Evolutionary conservation across 345 rosid genomes (phyloP).

Genomic region (Litchi chinensis): DNA sequence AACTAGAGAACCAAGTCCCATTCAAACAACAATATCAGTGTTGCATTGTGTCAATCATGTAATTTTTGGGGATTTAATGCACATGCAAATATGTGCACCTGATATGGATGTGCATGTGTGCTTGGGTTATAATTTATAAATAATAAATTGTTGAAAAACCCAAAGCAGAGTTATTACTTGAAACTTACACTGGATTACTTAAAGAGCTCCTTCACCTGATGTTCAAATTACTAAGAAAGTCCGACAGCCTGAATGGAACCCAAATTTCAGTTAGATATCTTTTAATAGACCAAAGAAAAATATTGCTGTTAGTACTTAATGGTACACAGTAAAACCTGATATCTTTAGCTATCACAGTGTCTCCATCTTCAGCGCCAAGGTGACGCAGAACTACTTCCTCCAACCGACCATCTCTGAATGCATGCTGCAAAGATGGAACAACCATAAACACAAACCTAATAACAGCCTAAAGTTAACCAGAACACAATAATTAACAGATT

Average conservation of each 20-base stretch:
- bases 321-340: constrained; percentile 37
- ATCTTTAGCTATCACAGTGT: constrained; percentile 55
- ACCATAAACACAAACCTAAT: constrained; percentile 8
- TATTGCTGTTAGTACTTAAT: background rate
- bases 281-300: background rate
- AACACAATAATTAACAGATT: background rate
- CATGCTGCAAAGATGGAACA: constrained; percentile 48
- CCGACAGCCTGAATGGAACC: constrained; percentile 63
- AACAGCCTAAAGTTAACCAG: background rate
- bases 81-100: background rate
- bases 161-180: background rate
- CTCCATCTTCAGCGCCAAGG: constrained; percentile 62
- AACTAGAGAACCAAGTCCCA: background rate
- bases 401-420: constrained; percentile 51
- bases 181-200: constrained; percentile 23
- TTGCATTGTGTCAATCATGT: background rate
- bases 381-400: constrained; percentile 62
- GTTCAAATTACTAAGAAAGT: constrained; percentile 56
- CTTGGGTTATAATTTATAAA: background rate
- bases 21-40: background rate
- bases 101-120: background rate
- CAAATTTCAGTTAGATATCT: background rate
- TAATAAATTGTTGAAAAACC: background rate
- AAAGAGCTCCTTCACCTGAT: constrained; percentile 30
- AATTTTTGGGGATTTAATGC: background rate